phyloP scores from a whole-genome alignment of 495 filamentous ascomycete genomes.

The Acidomyces sp. region DNA sequence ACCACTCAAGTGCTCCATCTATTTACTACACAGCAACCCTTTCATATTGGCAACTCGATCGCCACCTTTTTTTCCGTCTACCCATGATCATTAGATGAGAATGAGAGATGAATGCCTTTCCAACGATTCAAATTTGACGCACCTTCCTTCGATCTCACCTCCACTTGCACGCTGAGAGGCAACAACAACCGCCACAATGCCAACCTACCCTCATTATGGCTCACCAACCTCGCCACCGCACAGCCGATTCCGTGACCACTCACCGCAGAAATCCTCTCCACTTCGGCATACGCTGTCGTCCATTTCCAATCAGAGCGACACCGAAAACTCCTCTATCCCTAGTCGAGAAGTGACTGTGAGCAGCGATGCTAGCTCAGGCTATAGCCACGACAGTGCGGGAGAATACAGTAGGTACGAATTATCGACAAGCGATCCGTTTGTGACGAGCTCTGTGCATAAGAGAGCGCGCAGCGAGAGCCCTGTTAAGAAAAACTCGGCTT shows the following conservation, averaged over 20 bases:
- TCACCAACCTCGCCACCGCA: conserved; percentile 18
- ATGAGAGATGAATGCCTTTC: too few species aligned
- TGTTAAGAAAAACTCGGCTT: conserved; percentile 18
- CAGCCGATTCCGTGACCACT: conserved; percentile 10
- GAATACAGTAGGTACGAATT: conserved; percentile 20
- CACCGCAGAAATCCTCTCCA: conserved; percentile 13
- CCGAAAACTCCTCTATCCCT: conserved; percentile 13
- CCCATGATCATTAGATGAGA: too few species aligned
- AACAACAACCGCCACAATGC: conserved; percentile 7
- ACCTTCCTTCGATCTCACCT: too few species aligned
- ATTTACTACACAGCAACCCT: too few species aligned
- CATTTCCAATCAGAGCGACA: conserved; percentile 17
- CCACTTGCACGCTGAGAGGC: too few species aligned
- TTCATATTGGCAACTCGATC: too few species aligned
- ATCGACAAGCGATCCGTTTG: conserved; percentile 19
- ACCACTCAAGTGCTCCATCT: too few species aligned
- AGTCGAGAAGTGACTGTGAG: conserved; percentile 16
- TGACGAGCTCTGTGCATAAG: conserved; percentile 14
- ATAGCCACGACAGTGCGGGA: conserved; percentile 12
- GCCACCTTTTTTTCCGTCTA: too few species aligned
- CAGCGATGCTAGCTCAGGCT: conserved; percentile 13
- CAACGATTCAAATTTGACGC: too few species aligned
- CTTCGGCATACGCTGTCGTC: conserved; percentile 19
- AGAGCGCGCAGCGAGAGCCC: conserved; percentile 18
- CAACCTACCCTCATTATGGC: conserved; percentile 4